Percentiles rank a stretch among this genome's conserved stretches.
Conservation (phyloP, 495 filamentous ascomycete genomes). For the Tuber calosporum region DNA sequence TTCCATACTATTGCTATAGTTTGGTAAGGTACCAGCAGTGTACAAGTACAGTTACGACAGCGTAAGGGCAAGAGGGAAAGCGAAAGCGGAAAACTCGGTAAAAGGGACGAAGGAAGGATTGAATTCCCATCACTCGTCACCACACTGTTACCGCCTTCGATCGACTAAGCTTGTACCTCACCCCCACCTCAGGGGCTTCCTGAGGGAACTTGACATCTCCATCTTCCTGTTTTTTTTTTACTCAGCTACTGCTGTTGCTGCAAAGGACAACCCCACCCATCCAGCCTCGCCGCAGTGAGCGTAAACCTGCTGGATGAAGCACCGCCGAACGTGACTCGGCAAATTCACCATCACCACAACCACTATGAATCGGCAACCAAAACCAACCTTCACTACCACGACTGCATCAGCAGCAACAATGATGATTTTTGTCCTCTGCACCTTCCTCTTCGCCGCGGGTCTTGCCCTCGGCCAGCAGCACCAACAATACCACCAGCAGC, state of each 20-base stretch:
- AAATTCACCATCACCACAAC: neutral
- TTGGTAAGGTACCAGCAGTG: neutral
- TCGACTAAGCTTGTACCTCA: neutral
- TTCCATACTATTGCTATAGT: neutral
- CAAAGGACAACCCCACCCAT: neutral
- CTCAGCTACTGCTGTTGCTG: neutral
- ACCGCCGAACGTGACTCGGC: neutral
- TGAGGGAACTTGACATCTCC: neutral
- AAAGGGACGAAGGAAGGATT: neutral
- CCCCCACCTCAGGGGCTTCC: neutral
- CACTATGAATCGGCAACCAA: neutral
- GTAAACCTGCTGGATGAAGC: neutral
- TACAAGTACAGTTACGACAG: neutral
- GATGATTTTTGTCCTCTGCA: neutral
- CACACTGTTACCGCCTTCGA: neutral
- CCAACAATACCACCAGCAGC: conserved; percentile 1
- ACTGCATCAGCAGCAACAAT: neutral
- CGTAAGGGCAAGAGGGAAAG: neutral
- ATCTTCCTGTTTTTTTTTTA: neutral
- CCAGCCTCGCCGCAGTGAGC: neutral
- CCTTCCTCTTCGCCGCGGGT: neutral
- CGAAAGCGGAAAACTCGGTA: neutral
- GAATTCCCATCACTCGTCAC: neutral
- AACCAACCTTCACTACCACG: neutral
- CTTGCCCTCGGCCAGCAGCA: neutral